These are phyloP conservation scores for Asparagopsis taxiformis DNA, from an alignment of 31 red algal genomes.

Conservation along the genomic window DNA sequence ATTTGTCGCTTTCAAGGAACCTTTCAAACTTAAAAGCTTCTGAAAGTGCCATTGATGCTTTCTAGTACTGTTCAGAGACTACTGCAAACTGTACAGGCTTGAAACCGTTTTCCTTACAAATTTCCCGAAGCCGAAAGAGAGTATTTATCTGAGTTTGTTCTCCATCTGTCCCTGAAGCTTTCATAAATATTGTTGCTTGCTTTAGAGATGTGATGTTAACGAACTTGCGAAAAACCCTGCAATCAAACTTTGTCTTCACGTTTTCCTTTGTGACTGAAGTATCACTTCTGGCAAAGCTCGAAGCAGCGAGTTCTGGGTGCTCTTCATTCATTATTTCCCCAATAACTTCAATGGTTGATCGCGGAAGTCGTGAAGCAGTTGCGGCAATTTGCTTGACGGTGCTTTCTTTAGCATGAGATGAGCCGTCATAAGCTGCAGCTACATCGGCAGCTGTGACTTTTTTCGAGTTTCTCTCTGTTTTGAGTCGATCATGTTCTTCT, in stretches of 20 bases:
- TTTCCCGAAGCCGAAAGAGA: neutral
- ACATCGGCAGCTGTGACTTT: neutral
- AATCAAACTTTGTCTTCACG: no score
- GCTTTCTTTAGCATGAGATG: neutral
- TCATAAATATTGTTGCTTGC: no score
- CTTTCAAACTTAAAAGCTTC: slow-evolving; percentile 7
- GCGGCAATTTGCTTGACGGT: neutral
- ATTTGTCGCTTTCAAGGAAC: neutral
- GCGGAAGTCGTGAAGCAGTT: neutral
- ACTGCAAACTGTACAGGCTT: neutral
- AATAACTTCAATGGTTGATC: neutral
- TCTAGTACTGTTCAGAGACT: slow-evolving; percentile 2
- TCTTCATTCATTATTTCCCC: slow-evolving; percentile 1
- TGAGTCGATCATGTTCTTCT: neutral
- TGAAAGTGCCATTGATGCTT: neutral
- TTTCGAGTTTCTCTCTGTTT: neutral
- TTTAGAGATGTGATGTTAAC: no score
- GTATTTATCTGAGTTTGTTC: no score
- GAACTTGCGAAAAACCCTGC: no score
- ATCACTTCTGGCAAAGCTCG: neutral
- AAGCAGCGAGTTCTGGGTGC: neutral
- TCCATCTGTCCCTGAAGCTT: no score
- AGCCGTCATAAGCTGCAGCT: slow-evolving; percentile 1
- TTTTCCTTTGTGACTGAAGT: neutral
- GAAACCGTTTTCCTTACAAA: neutral